Base-by-base conservation (phyloP, 306 rosid species). In the Erythrophleum fordii region DNA sequence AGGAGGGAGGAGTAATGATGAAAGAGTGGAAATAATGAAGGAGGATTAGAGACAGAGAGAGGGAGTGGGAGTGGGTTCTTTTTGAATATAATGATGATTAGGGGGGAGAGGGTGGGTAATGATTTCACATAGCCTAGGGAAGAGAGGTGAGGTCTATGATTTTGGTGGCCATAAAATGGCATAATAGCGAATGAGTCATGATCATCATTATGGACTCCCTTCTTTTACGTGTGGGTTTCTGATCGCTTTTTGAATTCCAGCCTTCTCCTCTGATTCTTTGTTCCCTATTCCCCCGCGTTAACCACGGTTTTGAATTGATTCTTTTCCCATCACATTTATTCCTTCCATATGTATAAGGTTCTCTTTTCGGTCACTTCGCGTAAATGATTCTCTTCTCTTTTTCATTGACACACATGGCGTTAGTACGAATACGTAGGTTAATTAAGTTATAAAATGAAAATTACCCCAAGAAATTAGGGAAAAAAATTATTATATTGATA, bases 31-130 rank as follows among this genome's bases (percentile, higher is more conserved):
- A 85, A 76, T 66, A 79, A 53, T 31, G 11, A 52, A 31, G 81
- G 80, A 23, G 77, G 72, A 11, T 41, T 37, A 64, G 37, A n/a
- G n/a, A n/a, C n/a, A n/a, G n/a, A n/a, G n/a, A n/a, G n/a, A n/a
- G n/a, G n/a, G n/a, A n/a, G n/a, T n/a, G 49, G 48, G 23, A 72
- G 44, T 49, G 78, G 56, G 66, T 76, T 85, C 39, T 79, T 84
- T 51, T 46, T n/a, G 53, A 85, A 77, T 23, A 4, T 42, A 69
- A 92, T 92, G 92, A 92, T 90, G 84, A 87, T 85, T 34, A 82
- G 61, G 62, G 87, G 70, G 45, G 88, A 81, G 73, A 89, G 64
- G 86, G 86, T 86, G 93, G 84, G 91, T 84, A 85, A 93, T 93
- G 65, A 91, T 93, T 88, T 88, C 84, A 70, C 51, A 79, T n/a